Base-by-base conservation (phyloP, 2,329 filamentous ascomycete genomes). In the Dothideomycetes sp. region DNA sequence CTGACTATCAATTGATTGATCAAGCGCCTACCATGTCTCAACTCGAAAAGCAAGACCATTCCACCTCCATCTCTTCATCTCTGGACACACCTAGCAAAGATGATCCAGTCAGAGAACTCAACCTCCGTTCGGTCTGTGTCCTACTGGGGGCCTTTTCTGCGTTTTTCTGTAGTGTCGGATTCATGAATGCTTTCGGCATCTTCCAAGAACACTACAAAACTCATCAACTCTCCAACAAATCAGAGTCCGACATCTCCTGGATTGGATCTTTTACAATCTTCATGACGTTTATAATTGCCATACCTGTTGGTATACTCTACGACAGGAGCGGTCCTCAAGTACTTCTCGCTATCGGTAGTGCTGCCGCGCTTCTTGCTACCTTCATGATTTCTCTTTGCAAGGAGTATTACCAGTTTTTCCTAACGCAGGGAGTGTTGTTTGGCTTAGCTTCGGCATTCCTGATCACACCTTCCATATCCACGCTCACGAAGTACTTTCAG, bases 321-420 rank as follows among this genome's bases (percentile, higher is more conserved):
- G 59, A 62, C 44, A 46, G 48, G 13, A 42, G 35, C 17, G 53
- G 53, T 3, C 51, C 53, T 12, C 47, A 33, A 11, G 43, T 53
- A n/a, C 33, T 25, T 5, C 24, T 31, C 4, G 4, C 10, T 12
- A 19, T 27, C n/a, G 40, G 40, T 11, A 37, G 25, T 35, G 12
- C 32, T 11, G 40, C 30, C 19, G 33, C 7, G 1, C 16, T 37
- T 9, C 24, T 44, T 30, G 24, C 24, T 3, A 64, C 68, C 10
- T 66, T 76, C 48, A 64, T 71, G 59, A 52, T 57, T 3, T 65
- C 61, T 37, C 49, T 63, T 6, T 71, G 67, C 49, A 61, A 51
- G 4, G 41, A 60, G 22, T 74, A 73, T 46, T 75, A 63, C 57
- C 70, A 74, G 5, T 61, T 73, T 49, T 67, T 74, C 57, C 65